These are phyloP conservation scores for Dactylorhiza incarnata DNA, from an alignment of 106 monocot species.

Conservation along the genomic window DNA sequence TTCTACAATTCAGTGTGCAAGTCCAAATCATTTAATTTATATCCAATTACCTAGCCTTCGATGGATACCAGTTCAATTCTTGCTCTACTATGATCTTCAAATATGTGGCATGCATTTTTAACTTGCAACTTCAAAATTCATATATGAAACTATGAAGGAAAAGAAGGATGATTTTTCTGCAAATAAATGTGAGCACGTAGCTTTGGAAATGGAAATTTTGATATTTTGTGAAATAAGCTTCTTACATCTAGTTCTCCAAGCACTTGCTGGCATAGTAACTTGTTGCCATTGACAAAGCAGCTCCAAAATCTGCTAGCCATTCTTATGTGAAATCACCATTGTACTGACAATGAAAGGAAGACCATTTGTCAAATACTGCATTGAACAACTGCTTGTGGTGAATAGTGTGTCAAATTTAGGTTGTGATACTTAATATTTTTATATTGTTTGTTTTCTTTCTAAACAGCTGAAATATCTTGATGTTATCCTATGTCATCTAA, in stretches of 20 bases:
- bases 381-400: not conserved
- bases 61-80: too few species aligned
- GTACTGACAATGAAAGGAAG: conserved; percentile 28
- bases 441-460: not conserved
- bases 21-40: too few species aligned
- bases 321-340: conserved; percentile 69
- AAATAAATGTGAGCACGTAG: not conserved
- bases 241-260: conserved; percentile 83
- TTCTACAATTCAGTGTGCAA: too few species aligned
- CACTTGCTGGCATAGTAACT: conserved; percentile 65
- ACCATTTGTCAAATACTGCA: conserved; percentile 2
- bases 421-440: too few species aligned
- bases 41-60: too few species aligned
- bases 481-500: too few species aligned
- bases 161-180: not conserved
- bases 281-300: conserved; percentile 78
- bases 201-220: not conserved
- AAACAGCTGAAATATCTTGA: not conserved
- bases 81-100: not conserved
- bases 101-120: not conserved
- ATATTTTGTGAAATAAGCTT: not conserved
- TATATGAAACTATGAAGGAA: not conserved
- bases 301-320: conserved; percentile 75
- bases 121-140: not conserved
- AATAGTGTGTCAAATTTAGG: too few species aligned